Base-by-base conservation (phyloP, 768 basidiomycete species). In the Pleurotus tuoliensis region DNA sequence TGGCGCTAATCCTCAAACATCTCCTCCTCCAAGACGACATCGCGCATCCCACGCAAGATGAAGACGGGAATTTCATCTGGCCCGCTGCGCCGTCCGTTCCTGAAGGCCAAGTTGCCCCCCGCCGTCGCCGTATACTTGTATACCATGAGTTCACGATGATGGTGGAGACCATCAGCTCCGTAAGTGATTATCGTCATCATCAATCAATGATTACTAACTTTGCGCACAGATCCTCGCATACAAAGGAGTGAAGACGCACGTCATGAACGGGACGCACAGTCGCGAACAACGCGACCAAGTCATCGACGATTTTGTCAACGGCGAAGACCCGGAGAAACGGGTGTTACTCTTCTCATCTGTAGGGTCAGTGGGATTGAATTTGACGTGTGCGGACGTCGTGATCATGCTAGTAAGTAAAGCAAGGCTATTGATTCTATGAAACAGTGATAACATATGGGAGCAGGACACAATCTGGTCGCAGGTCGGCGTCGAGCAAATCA, bases 401-500 rank as follows among this genome's bases (percentile, higher is more conserved):
- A 56, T 56, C 44, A 43, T 56, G 41, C 30, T 45, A 3, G 55
- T 56, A 56, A 30, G 27, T 30, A 30, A 30, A 30, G 6, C 6
- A 30, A 30, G 4, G 5, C 4, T 7, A 30, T 30, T 7, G 6
- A 30, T 5, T 30, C 20, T 20, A 20, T 30, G 0, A 8, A 30
- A 6, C 1, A 30, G 6, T 8, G 27, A 6, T 30, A 30, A 30
- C 27, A 30, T 30, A 30, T 30, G 6, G 27, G 27, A 24, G 12
- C 27, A 56, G 55, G 55, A 56, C 37, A 56, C 44, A 6, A 15
- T 18, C 7, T 60, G 58, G 58, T 59, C 58, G 4, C 56, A 51
- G 3, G 53, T 59, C 1, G 44, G 16, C 4, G 30, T 25, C 4
- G 41, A 47, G 8, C 58, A 59, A 24, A 56, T 57, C 20, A 25